These are phyloP conservation scores for Carex kokanica DNA, from an alignment of 176 grass and related monocot species.

Conservation along the genomic window DNA sequence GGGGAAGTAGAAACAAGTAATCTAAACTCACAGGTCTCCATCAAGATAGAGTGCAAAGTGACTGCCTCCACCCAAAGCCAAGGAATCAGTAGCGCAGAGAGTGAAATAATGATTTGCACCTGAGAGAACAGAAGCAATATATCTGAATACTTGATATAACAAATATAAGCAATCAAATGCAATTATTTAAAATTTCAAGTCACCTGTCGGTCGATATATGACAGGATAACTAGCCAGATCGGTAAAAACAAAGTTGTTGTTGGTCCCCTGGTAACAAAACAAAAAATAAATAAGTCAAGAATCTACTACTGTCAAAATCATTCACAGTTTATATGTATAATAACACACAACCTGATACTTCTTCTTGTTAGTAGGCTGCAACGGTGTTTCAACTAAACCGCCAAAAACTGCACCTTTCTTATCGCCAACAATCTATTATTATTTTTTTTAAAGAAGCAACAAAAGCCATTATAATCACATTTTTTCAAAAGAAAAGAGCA, in stretches of 20 bases:
- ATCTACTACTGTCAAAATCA: slow-evolving; percentile 7
- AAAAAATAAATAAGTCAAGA: neutral
- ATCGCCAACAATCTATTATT: slow-evolving; percentile 81
- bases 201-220: slow-evolving; percentile 92
- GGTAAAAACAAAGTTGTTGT: slow-evolving; percentile 88
- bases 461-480: neutral
- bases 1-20: neutral
- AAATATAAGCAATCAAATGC: slow-evolving; percentile 5
- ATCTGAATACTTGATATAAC: slow-evolving; percentile 20
- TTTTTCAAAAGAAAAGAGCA: slow-evolving; percentile 14
- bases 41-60: slow-evolving; percentile 99
- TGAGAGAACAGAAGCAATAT: slow-evolving; percentile 30
- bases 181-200: slow-evolving; percentile 16
- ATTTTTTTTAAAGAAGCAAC: slow-evolving; percentile 15
- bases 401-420: slow-evolving; percentile 82
- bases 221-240: slow-evolving; percentile 55
- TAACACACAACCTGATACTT: slow-evolving; percentile 71
- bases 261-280: slow-evolving; percentile 56
- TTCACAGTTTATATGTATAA: neutral
- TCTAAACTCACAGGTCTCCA: slow-evolving; percentile 65
- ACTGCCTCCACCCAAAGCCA: slow-evolving; percentile 85
- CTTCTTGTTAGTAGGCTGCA: slow-evolving; percentile 78
- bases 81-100: slow-evolving; percentile 70
- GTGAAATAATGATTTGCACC: slow-evolving; percentile 94
- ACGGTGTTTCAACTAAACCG: slow-evolving; percentile 84